Conservation (phyloP, 441 rosid species). For the Flueggea neowawraea region DNA sequence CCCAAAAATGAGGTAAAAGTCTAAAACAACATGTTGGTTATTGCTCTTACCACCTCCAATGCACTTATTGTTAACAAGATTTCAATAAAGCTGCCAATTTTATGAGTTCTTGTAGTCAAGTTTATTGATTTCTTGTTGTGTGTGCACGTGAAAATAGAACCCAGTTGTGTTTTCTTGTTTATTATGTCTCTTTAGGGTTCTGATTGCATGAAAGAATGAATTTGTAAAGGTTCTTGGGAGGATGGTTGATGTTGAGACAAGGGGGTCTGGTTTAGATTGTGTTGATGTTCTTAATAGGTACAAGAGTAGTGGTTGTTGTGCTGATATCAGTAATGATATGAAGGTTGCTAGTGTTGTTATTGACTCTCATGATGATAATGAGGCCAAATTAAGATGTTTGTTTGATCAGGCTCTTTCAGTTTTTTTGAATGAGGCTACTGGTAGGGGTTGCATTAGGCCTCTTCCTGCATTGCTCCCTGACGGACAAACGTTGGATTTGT, state of each 20-base stretch:
- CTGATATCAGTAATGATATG: slow-evolving; percentile 14
- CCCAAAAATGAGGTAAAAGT: slow-evolving; percentile 30
- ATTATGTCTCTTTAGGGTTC: not conserved
- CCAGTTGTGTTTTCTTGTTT: not conserved
- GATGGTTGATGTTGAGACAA: slow-evolving; percentile 41
- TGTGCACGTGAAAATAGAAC: too few species aligned
- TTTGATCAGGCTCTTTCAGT: slow-evolving; percentile 53
- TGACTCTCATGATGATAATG: slow-evolving; percentile 24
- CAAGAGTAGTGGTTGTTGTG: slow-evolving; percentile 8
- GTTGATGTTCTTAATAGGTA: slow-evolving; percentile 5
- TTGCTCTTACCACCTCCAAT: slow-evolving; percentile 3
- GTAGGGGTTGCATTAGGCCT: slow-evolving; percentile 40
- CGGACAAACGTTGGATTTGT: slow-evolving; percentile 39
- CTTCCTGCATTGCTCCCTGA: slow-evolving; percentile 46
- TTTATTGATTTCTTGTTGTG: too few species aligned
- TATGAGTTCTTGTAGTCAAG: too few species aligned
- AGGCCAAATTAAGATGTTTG: slow-evolving; percentile 34
- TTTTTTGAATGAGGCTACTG: slow-evolving; percentile 33
- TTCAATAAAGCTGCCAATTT: too few species aligned
- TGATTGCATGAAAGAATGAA: not conserved
- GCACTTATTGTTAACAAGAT: not conserved
- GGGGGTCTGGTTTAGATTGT: slow-evolving; percentile 35
- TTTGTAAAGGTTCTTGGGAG: slow-evolving; percentile 41
- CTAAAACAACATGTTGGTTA: not conserved
- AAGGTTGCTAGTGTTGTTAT: slow-evolving; percentile 18